phyloP scores from a whole-genome alignment of 2,329 filamentous ascomycete genomes.

The Aspergillus puulaauensis region DNA sequence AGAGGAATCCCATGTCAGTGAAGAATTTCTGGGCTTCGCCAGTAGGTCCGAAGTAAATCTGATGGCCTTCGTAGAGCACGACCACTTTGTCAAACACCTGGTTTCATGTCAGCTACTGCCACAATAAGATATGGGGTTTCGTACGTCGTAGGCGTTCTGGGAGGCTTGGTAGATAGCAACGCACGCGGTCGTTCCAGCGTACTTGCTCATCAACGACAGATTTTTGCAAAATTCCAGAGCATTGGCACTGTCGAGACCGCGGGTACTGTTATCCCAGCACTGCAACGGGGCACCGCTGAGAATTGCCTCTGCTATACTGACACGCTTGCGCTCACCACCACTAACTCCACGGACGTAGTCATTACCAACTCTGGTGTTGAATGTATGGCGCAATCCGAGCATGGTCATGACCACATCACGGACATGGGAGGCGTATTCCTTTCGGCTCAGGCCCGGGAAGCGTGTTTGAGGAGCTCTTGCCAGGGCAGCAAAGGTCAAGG shows the following conservation, averaged over 20 bases:
- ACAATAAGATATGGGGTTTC: no score
- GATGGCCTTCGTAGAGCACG: constrained; percentile 71
- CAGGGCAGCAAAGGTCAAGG: constrained; percentile 75
- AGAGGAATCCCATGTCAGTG: constrained; percentile 67
- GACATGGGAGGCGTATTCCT: constrained; percentile 45
- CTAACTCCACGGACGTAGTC: constrained; percentile 62
- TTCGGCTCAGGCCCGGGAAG: constrained; percentile 39
- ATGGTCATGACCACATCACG: constrained; percentile 47
- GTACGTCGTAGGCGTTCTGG: constrained; percentile 50
- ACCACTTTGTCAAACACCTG: constrained; percentile 71
- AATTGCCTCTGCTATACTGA: constrained; percentile 57
- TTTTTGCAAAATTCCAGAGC: constrained; percentile 58
- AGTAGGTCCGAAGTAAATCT: constrained; percentile 74
- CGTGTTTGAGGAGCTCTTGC: constrained; percentile 54
- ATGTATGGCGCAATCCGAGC: constrained; percentile 51
- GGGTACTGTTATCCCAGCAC: constrained; percentile 50
- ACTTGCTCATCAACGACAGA: constrained; percentile 50
- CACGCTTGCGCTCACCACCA: constrained; percentile 62
- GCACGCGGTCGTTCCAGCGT: constrained; percentile 49
- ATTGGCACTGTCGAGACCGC: constrained; percentile 55
- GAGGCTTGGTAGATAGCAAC: constrained; percentile 58
- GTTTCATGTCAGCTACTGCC: constrained; percentile 5
- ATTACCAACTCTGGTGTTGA: constrained; percentile 48
- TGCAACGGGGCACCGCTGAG: constrained; percentile 49
- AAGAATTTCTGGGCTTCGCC: constrained; percentile 64